A percentile compares a stretch with the other conserved stretches of the same genome.
phyloP scores from a whole-genome alignment of 2,329 filamentous ascomycete genomes.

The Fonsecaea pugnacius region DNA sequence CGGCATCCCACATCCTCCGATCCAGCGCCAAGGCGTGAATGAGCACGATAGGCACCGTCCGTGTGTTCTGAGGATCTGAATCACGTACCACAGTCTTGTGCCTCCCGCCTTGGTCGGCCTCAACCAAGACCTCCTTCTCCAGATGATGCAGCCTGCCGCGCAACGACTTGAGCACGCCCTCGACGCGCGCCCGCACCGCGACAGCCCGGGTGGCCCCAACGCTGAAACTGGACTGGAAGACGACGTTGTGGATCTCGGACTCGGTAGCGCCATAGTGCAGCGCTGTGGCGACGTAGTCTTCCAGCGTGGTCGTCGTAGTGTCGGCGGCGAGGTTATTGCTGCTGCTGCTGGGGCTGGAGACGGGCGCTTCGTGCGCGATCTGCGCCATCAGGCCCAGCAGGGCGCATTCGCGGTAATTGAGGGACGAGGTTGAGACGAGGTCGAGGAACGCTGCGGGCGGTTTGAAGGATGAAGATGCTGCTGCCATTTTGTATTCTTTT shows the following conservation, averaged over 20 bases:
- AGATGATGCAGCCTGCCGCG: slow-evolving; percentile 4
- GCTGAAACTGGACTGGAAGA: slow-evolving; percentile 12
- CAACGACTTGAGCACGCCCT: slow-evolving; percentile 2
- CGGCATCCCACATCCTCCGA: slow-evolving; percentile 23
- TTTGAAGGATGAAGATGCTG: neutral
- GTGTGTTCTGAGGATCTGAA: slow-evolving; percentile 3
- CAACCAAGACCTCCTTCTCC: slow-evolving; percentile 10
- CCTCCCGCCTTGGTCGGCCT: neutral
- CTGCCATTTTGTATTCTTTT: neutral
- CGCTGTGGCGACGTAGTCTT: slow-evolving; percentile 10
- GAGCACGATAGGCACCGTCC: slow-evolving; percentile 15
- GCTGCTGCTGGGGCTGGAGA: neutral
- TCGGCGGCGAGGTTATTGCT: neutral
- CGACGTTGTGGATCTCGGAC: slow-evolving; percentile 19
- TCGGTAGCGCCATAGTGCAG: slow-evolving; percentile 15
- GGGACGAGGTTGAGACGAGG: slow-evolving; percentile 10
- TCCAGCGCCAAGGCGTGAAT: slow-evolving; percentile 20
- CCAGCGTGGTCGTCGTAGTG: neutral
- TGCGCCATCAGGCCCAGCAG: slow-evolving; percentile 15
- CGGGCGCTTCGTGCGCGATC: slow-evolving; percentile 7
- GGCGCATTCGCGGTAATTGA: slow-evolving; percentile 18
- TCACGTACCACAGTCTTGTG: slow-evolving; percentile 19
- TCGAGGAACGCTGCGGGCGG: slow-evolving; percentile 8
- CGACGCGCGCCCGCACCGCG: slow-evolving; percentile 5
- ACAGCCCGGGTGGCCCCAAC: slow-evolving; percentile 4